Percentiles rank a stretch among this genome's conserved stretches.
These are phyloP conservation scores for Gentiana straminea DNA, from an alignment of 257 asterid genomes.

Conservation along the genomic window DNA sequence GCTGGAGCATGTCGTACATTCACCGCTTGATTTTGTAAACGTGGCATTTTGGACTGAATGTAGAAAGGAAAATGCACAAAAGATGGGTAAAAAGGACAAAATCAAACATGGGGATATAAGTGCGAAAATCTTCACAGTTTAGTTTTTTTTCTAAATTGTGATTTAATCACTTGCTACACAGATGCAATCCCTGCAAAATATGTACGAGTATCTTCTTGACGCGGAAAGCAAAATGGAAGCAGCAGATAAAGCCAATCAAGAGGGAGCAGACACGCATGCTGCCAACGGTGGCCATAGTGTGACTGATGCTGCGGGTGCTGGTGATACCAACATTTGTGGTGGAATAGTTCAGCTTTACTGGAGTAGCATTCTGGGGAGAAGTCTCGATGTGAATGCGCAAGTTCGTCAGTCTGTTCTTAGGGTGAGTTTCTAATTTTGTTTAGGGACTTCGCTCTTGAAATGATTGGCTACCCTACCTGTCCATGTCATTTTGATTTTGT, in stretches of 20 bases:
- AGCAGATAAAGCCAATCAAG: constrained; percentile 39
- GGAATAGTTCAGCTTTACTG: constrained; percentile 91
- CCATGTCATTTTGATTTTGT: neutral
- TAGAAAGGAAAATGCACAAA: no score
- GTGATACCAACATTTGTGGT: constrained; percentile 96
- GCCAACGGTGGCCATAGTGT: constrained; percentile 51
- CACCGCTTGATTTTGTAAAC: no score
- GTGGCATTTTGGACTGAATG: no score
- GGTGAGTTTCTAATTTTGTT: constrained; percentile 30
- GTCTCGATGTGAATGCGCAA: constrained; percentile 73
- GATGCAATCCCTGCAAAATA: constrained; percentile 94
- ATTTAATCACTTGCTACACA: constrained; percentile 30
- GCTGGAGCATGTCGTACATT: no score
- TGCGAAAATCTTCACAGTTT: neutral
- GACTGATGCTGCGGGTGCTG: constrained; percentile 99
- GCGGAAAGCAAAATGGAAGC: constrained; percentile 86
- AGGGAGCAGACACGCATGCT: constrained; percentile 27
- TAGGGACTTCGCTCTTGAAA: neutral
- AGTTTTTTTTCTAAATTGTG: constrained; percentile 11
- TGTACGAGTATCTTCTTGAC: constrained; percentile 89
- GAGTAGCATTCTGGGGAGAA: constrained; percentile 61
- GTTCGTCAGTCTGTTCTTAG: constrained; percentile 86
- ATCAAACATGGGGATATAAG: no score
- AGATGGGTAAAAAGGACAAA: no score
- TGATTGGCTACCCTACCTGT: neutral